Base-by-base conservation (phyloP, 2,329 filamentous ascomycete species). In the Mycosphaerella arachidis region DNA sequence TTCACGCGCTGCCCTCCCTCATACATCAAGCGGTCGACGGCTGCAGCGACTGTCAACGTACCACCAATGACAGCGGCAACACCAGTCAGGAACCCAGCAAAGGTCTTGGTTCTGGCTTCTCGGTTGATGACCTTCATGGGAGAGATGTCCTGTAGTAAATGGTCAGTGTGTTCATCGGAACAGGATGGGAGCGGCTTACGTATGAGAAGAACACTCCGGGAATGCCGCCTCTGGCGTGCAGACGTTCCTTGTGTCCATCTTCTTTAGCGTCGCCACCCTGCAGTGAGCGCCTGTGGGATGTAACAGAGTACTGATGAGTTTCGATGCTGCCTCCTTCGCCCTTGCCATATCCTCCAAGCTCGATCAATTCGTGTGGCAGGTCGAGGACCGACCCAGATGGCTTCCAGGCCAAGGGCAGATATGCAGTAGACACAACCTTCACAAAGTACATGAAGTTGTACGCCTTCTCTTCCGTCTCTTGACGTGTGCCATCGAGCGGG, bases 101-200 rank as follows among this genome's bases (percentile, higher is more conserved):
- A 95, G 4, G 89, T 89, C 81, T 97, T 97, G 62, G 87, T 81
- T 51, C 91, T 86, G 67, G 90, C 88, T 79, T 99, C 95, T 57
- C 92, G 89, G 80, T 99, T 99, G 77, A 99, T 89, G 62, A 99
- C 93, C 79, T 97, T 99, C 94, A 99, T 99, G 5, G 94, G 94
- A 1, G 93, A 97, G 75, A 99, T 99, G 70, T 99, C 94, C 69
- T 73, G 54, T 6, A 10, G 37, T 6, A 16, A n/a, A 10, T 4
- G 57, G 27, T 57, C 16, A 43, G 56, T 18, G 54, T 56, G 20
- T 83, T 24, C 20, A 57, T 37, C 54, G 37, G 1, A 43, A 18
- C 2, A 48, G 12, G 51, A 70, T 56, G 75, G 71, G 7, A 16
- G 12, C 12, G 18, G 84, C 89, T 84, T 81, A 92, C 90, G 70